These are phyloP conservation scores for Nemania serpens DNA, from an alignment of 2,329 filamentous ascomycete genomes.

Conservation along the genomic window DNA sequence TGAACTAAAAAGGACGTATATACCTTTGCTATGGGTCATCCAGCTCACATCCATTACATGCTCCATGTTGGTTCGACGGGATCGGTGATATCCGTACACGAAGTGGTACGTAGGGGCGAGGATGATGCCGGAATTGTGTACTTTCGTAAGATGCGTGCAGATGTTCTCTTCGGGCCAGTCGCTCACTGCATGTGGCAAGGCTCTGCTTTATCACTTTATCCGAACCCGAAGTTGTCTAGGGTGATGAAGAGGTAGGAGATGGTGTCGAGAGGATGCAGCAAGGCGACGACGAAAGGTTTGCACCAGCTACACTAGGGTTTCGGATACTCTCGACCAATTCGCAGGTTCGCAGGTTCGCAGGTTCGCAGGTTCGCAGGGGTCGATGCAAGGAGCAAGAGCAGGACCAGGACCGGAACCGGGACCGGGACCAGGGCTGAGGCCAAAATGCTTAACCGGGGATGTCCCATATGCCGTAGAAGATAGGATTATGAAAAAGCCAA, in stretches of 20 bases:
- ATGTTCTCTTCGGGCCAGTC: too few relatives aligned
- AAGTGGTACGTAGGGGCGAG: not conserved
- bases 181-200: too few relatives aligned
- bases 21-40: constrained; percentile 87
- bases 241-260: too few relatives aligned
- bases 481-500: not conserved
- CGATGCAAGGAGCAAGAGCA: not conserved
- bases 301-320: not conserved
- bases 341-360: not conserved
- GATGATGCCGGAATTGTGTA: not conserved
- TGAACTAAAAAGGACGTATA: constrained; percentile 31
- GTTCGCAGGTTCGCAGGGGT: not conserved
- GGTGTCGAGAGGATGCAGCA: not conserved
- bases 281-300: not conserved
- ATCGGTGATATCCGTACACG: not conserved
- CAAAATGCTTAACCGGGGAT: not conserved
- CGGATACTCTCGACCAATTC: not conserved
- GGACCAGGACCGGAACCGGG: not conserved
- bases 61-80: constrained; percentile 62
- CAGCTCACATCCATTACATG: constrained; percentile 86
- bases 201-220: too few relatives aligned
- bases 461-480: too few relatives aligned
- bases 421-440: not conserved
- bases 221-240: too few relatives aligned
- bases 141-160: too few relatives aligned